These are phyloP conservation scores for Pseudogymnoascus sp. DNA, from an alignment of 2,329 filamentous ascomycete genomes.

Conservation along the genomic window DNA sequence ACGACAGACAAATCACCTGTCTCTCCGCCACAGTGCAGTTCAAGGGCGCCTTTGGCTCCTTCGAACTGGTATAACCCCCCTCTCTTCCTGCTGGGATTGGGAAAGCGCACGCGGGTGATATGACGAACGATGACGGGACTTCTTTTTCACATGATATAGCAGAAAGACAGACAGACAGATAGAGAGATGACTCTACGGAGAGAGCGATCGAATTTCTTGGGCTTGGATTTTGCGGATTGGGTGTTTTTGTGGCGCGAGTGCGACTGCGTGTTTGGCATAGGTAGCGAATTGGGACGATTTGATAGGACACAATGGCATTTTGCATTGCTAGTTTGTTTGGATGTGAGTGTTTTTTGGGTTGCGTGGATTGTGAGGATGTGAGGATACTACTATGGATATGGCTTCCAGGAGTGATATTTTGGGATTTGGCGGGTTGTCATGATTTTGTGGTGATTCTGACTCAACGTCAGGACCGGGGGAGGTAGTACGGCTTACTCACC, in stretches of 20 bases:
- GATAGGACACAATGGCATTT: background rate
- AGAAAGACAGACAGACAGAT: background rate
- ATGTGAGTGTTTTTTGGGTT: too few species aligned
- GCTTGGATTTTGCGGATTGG: background rate
- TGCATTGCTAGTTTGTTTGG: background rate
- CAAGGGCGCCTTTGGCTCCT: slow-evolving; percentile 19
- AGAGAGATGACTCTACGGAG: background rate
- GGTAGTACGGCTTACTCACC: too few species aligned
- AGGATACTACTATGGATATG: too few species aligned
- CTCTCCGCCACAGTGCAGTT: slow-evolving; percentile 68
- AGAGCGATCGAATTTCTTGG: background rate
- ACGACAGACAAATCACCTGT: slow-evolving; percentile 74
- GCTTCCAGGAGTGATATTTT: background rate
- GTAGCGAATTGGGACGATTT: background rate
- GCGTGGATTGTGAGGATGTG: too few species aligned
- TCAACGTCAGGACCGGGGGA: background rate
- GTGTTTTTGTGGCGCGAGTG: background rate
- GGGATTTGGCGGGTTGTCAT: background rate
- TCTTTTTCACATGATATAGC: background rate
- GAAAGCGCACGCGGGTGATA: background rate
- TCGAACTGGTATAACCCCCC: background rate
- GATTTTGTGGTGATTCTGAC: background rate
- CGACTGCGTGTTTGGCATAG: background rate
- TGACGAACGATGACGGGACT: background rate
- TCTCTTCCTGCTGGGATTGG: background rate